phyloP scores from a whole-genome alignment of 257 asterid species.

The Petunia secreta region DNA sequence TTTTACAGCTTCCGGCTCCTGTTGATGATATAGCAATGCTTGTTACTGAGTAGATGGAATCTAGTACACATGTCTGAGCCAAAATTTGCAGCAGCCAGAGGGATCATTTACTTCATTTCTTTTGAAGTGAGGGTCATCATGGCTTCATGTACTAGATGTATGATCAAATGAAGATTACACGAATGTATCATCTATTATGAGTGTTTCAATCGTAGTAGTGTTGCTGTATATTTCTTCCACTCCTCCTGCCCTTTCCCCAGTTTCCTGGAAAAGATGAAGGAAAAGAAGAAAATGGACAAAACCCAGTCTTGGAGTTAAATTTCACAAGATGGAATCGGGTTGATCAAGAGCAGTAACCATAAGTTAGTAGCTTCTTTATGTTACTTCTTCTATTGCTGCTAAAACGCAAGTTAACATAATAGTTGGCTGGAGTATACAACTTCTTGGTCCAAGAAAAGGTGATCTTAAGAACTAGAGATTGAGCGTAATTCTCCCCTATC shows the following conservation, averaged over 20 bases:
- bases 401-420: not conserved
- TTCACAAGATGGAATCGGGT: not conserved
- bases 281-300: not conserved
- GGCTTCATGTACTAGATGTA: not conserved
- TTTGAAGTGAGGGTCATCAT: not conserved
- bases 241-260: not conserved
- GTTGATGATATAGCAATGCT: not conserved
- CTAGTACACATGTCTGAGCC: not conserved
- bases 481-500: not conserved
- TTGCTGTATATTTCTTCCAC: not conserved
- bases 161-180: not conserved
- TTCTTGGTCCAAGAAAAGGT: not conserved
- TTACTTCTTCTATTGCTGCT: not conserved
- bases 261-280: not conserved
- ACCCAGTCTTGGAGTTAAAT: not conserved
- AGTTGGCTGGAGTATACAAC: not conserved
- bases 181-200: not conserved
- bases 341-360: constrained; percentile 5
- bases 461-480: not conserved
- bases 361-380: not conserved
- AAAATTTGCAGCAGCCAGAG: not conserved
- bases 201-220: not conserved
- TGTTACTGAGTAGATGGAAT: constrained; percentile 17
- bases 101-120: not conserved
- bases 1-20: constrained; percentile 11